These are phyloP conservation scores for Arctium lappa DNA, from an alignment of 129 eudicot species.

Conservation along the genomic window DNA sequence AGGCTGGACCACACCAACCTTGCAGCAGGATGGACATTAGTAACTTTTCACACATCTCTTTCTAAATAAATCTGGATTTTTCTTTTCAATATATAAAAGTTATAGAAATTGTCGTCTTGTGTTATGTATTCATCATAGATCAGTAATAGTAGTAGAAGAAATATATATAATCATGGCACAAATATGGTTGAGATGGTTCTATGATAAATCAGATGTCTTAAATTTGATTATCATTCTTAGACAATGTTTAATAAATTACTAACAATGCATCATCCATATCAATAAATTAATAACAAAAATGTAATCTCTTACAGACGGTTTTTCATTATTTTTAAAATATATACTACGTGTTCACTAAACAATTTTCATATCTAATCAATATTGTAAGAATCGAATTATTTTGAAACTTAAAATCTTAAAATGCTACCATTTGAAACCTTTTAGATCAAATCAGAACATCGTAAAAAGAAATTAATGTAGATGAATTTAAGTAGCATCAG, in stretches of 20 bases:
- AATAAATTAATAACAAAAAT: no score
- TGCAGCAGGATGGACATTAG: background rate
- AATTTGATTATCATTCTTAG: no score
- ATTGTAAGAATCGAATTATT: no score
- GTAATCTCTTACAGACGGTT: no score
- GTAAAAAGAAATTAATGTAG: background rate
- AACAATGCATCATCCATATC: no score
- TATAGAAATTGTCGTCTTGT: background rate
- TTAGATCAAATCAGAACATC: background rate
- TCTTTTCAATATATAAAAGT: background rate
- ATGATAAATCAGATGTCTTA: no score
- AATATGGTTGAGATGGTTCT: background rate
- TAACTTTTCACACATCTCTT: background rate
- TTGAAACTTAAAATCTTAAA: no score
- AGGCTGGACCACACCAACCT: conserved; percentile 22
- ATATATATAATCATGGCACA: background rate
- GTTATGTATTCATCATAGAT: background rate
- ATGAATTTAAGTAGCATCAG: background rate
- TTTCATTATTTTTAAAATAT: no score
- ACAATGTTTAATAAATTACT: no score
- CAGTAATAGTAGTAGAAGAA: background rate
- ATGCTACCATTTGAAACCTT: background rate
- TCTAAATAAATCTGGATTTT: background rate
- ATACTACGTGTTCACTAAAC: no score
- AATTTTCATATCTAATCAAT: no score